A percentile compares a stretch with the other conserved stretches of the same genome.
These are phyloP conservation scores for Pyrenochaeta sp. DNA, from an alignment of 2,329 filamentous ascomycete species.

Conservation along the genomic window DNA sequence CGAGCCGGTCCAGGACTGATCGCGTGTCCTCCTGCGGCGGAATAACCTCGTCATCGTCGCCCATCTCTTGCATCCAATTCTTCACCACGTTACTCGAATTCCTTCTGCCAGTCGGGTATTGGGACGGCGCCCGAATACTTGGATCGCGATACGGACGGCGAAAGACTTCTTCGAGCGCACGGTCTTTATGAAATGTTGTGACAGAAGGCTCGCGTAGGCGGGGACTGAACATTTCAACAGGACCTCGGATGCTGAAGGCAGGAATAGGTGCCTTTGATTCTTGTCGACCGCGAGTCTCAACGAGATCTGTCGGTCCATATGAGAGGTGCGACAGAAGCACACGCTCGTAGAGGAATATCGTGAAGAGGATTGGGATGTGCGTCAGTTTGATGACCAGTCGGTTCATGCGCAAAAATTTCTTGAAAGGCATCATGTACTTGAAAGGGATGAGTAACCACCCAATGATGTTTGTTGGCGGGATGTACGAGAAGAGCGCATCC, in stretches of 20 bases:
- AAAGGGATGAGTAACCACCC: conserved; percentile 89
- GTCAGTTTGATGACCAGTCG: conserved; percentile 91
- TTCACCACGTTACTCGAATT: conserved; percentile 84
- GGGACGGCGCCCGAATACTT: conserved; percentile 47
- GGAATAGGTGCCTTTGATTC: conserved; percentile 65
- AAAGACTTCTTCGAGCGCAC: conserved; percentile 91
- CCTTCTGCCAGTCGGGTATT: conserved; percentile 63
- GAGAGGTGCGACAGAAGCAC: conserved; percentile 77
- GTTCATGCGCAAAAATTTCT: conserved; percentile 84
- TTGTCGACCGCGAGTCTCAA: conserved; percentile 73
- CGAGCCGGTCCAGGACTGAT: conserved; percentile 66
- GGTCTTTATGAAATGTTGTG: conserved; percentile 87
- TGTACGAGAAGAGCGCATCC: conserved; percentile 93
- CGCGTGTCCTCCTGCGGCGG: conserved; percentile 69
- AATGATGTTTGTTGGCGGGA: conserved; percentile 89
- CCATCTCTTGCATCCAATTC: conserved; percentile 84
- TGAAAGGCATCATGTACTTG: conserved; percentile 80
- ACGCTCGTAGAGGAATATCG: conserved; percentile 88
- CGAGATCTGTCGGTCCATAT: conserved; percentile 83
- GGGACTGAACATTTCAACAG: conserved; percentile 74
- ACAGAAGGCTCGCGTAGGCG: conserved; percentile 86
- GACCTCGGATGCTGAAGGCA: conserved; percentile 50
- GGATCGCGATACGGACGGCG: conserved; percentile 70
- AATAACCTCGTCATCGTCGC: conserved; percentile 67
- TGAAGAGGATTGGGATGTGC: conserved; percentile 85